Conservation (phyloP, 208 protist species). For the Acanthamoeba royreba region DNA sequence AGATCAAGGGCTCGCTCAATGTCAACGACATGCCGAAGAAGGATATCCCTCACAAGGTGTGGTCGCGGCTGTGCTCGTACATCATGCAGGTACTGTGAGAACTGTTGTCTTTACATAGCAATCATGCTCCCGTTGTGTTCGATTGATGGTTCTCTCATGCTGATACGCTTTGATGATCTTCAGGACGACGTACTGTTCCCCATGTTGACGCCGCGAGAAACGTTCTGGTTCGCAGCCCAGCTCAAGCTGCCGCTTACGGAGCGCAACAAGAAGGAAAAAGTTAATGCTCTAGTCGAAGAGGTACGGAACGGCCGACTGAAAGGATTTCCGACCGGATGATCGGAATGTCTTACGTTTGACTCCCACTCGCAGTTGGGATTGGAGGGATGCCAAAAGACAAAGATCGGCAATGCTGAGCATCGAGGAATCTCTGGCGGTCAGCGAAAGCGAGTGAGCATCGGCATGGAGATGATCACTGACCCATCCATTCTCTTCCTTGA, state of each 20-base stretch:
- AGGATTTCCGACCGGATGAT: no score
- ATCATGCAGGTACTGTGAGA: constrained; percentile 46
- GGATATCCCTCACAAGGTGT: not conserved
- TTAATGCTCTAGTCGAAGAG: not conserved
- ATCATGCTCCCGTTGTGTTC: not conserved
- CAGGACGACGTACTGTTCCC: constrained; percentile 31
- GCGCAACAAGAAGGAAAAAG: constrained; percentile 5
- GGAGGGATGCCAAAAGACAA: not conserved
- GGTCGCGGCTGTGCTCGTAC: constrained; percentile 24
- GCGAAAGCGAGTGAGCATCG: constrained; percentile 69
- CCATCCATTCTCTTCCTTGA: constrained; percentile 65
- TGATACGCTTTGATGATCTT: not conserved
- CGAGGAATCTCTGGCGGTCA: constrained; percentile 61
- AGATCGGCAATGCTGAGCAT: constrained; percentile 30
- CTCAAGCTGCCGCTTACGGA: not conserved
- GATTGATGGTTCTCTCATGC: not conserved
- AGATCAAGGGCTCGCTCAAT: not conserved
- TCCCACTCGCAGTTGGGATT: constrained; percentile 37
- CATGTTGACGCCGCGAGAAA: not conserved
- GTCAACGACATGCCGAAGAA: constrained; percentile 16
- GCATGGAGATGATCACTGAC: constrained; percentile 65
- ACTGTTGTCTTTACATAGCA: no score
- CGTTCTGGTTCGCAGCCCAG: constrained; percentile 9
- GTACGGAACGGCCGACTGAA: no score
- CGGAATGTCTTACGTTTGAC: no score